A percentile compares a stretch with the other conserved stretches of the same genome.
phyloP scores from a whole-genome alignment of 2,329 filamentous ascomycete species.

The Ilyonectria destructans region DNA sequence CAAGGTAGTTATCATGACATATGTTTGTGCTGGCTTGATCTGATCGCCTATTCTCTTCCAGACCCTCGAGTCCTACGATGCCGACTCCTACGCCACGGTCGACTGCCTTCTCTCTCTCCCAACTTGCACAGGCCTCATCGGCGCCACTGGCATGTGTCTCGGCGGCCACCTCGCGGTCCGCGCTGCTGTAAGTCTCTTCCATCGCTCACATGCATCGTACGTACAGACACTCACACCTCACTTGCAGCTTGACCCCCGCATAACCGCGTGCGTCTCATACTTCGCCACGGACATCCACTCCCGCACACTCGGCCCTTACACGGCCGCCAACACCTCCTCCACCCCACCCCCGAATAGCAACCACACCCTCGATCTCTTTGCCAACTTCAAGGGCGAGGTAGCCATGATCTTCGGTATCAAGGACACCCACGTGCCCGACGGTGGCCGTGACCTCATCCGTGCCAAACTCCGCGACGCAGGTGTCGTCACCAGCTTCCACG shows the following conservation, averaged over 20 bases:
- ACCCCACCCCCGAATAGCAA: conserved; percentile 57
- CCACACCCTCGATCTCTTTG: conserved; percentile 70
- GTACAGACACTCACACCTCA: neutral
- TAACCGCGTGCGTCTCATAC: conserved; percentile 86
- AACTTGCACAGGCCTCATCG: conserved; percentile 87
- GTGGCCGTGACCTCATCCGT: conserved; percentile 87
- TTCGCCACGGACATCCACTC: conserved; percentile 95
- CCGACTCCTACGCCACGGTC: conserved; percentile 79
- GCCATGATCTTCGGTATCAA: conserved; percentile 93
- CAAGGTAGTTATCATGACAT: conserved; percentile 69
- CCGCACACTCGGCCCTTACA: conserved; percentile 78
- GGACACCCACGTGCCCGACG: conserved; percentile 90
- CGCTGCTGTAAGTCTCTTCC: conserved; percentile 62
- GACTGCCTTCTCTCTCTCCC: conserved; percentile 80
- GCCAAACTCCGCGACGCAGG: conserved; percentile 85
- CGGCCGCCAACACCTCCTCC: conserved; percentile 64
- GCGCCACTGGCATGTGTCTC: conserved; percentile 91
- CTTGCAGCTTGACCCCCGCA: conserved; percentile 77
- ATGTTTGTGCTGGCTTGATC: neutral
- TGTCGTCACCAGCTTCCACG: conserved; percentile 85
- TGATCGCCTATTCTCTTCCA: conserved; percentile 52
- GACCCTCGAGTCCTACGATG: conserved; percentile 90
- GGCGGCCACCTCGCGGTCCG: conserved; percentile 87
- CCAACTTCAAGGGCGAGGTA: conserved; percentile 85
- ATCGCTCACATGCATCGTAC: conserved; percentile 1